Percentiles rank a stretch among this genome's conserved stretches.
Evolutionary conservation across 805 yeast genomes (phyloP).

Genomic region (Pachysolen tannophilus): DNA sequence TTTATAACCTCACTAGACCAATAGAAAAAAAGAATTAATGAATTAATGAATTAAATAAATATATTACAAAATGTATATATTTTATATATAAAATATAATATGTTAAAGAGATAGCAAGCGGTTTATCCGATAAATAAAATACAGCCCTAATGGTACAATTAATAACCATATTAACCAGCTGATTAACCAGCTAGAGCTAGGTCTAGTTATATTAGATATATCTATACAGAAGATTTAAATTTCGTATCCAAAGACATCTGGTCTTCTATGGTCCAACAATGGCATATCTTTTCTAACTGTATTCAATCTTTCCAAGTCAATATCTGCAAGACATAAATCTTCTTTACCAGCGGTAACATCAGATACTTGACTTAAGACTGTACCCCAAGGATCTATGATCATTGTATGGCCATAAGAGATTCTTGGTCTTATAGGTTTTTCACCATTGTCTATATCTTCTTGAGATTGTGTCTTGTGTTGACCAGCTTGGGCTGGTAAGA

Average conservation of each 20-base stretch:
- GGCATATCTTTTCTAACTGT: slow-evolving; percentile 68
- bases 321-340: slow-evolving; percentile 52
- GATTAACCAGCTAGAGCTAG: too few species aligned
- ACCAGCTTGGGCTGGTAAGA: slow-evolving; percentile 88
- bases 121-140: too few species aligned
- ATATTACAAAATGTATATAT: too few species aligned
- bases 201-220: too few species aligned
- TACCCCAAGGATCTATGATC: slow-evolving; percentile 91
- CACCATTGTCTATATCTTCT: slow-evolving; percentile 20
- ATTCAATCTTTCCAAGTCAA: slow-evolving; percentile 44
- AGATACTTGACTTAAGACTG: slow-evolving; percentile 51
- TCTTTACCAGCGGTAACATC: slow-evolving; percentile 29
- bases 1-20: too few species aligned
- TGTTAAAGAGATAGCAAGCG: too few species aligned
- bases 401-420: slow-evolving; percentile 82
- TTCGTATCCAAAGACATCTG: slow-evolving; percentile 45
- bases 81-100: too few species aligned
- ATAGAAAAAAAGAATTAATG: too few species aligned
- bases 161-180: too few species aligned
- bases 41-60: too few species aligned
- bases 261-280: slow-evolving; percentile 62
- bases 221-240: slow-evolving; percentile 18
- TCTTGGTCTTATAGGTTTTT: slow-evolving; percentile 32
- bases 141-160: too few species aligned
- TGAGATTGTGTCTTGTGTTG: slow-evolving; percentile 49